Evolutionary conservation across 495 filamentous ascomycete species (phyloP).

Genomic region (Aspergillus heteromorphus): DNA sequence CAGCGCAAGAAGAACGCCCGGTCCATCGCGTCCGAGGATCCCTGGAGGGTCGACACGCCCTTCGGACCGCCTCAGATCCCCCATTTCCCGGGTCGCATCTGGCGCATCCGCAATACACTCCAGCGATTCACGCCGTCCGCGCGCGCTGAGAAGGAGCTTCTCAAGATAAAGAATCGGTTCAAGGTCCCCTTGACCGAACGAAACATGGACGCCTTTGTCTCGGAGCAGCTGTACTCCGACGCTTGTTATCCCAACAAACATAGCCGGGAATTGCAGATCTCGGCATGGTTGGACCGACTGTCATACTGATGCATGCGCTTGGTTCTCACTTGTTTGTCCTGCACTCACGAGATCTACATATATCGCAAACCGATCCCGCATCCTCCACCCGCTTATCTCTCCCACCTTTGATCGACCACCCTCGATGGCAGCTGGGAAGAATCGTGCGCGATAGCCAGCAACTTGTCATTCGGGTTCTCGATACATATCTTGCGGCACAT

Average conservation of each 20-base stretch:
- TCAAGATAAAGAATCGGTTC: constrained; percentile 37
- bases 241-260: constrained; percentile 53
- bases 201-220: constrained; percentile 42
- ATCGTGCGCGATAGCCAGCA: no score
- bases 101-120: constrained; percentile 34
- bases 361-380: background rate
- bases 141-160: constrained; percentile 35
- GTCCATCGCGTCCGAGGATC: constrained; percentile 26
- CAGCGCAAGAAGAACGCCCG: constrained; percentile 22
- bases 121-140: constrained; percentile 33
- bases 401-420: background rate
- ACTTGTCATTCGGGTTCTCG: no score
- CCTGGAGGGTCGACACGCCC: constrained; percentile 34
- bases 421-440: background rate
- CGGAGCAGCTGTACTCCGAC: constrained; percentile 41
- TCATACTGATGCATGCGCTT: constrained; percentile 22
- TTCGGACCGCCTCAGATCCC: constrained; percentile 36
- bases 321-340: background rate
- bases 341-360: no score
- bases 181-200: constrained; percentile 39
- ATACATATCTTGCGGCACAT: background rate
- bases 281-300: constrained; percentile 64
- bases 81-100: constrained; percentile 27
- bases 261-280: constrained; percentile 57
- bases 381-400: background rate